Percentiles rank a stretch among this genome's conserved stretches.
Evolutionary conservation across 2,329 filamentous ascomycete species (phyloP).

Genomic region (Colletotrichum paranaense): DNA sequence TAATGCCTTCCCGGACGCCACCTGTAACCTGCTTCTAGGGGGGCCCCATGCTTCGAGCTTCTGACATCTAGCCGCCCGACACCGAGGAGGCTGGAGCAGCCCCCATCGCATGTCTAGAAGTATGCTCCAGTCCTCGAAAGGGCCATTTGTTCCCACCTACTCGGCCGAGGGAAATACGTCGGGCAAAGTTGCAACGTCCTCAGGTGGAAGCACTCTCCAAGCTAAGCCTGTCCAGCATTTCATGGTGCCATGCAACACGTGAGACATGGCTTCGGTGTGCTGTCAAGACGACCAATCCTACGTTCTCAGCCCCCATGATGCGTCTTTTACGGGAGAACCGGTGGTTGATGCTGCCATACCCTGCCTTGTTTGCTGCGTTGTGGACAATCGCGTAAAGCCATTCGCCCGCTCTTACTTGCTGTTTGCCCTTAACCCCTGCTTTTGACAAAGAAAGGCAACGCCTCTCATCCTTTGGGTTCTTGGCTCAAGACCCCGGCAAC

Average conservation of each 20-base stretch:
- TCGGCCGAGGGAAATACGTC: slow-evolving; percentile 15
- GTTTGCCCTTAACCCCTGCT: neutral
- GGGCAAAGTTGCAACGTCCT: neutral
- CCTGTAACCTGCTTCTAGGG: neutral
- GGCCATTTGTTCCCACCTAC: slow-evolving; percentile 9
- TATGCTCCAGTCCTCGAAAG: neutral
- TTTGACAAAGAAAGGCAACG: neutral
- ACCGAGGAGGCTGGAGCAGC: neutral
- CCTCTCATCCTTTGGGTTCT: neutral
- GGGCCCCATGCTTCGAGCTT: neutral
- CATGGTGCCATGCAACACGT: slow-evolving; percentile 18
- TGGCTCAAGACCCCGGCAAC: neutral
- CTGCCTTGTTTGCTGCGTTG: neutral
- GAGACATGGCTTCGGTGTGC: slow-evolving; percentile 27
- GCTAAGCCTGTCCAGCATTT: slow-evolving; percentile 13
- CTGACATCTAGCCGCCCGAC: neutral
- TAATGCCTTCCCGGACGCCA: slow-evolving; percentile 10
- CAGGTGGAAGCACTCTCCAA: neutral
- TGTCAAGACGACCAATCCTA: slow-evolving; percentile 19
- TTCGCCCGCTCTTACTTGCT: slow-evolving; percentile 9
- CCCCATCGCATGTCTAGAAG: neutral
- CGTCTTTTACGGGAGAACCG: neutral
- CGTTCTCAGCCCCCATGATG: slow-evolving; percentile 9
- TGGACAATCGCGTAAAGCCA: neutral
- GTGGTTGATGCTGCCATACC: neutral